A percentile compares a stretch with the other conserved stretches of the same genome.
Conservation (phyloP, 129 eudicot genomes). For the Scalesia atractyloides region DNA sequence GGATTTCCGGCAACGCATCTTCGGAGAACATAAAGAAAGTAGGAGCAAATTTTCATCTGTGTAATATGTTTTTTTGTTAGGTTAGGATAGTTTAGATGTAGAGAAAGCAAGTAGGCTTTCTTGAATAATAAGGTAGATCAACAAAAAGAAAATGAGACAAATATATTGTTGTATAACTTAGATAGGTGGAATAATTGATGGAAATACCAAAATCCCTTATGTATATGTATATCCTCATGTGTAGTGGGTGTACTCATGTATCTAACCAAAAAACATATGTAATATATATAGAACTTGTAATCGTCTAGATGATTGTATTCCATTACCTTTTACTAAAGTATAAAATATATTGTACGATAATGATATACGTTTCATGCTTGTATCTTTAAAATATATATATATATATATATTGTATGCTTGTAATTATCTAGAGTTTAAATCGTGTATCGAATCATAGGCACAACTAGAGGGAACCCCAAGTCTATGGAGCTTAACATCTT, state of each 20-base stretch:
- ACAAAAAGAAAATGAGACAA: conserved; percentile 10
- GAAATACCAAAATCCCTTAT: too few species aligned
- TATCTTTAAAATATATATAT: too few species aligned
- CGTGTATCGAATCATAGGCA: too few species aligned
- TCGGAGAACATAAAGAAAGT: conserved; percentile 41
- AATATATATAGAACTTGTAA: not conserved
- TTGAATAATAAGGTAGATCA: conserved; percentile 17
- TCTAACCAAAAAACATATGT: not conserved
- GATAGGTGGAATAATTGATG: not conserved
- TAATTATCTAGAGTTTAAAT: too few species aligned
- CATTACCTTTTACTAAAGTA: too few species aligned
- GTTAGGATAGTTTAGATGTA: conserved; percentile 15
- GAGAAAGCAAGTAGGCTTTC: conserved; percentile 5
- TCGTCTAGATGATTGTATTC: not conserved
- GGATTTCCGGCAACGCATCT: conserved; percentile 73
- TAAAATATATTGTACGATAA: too few species aligned
- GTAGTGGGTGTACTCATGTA: too few species aligned
- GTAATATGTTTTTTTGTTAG: conserved; percentile 12
- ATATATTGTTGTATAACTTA: conserved; percentile 5
- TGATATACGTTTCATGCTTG: too few species aligned
- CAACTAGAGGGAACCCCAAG: too few species aligned
- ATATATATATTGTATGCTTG: too few species aligned
- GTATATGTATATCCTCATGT: too few species aligned
- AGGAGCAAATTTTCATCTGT: conserved; percentile 22
- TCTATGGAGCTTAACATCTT: too few species aligned